phyloP scores from a whole-genome alignment of 805 yeast species.

The Allodekkera sacchari region DNA sequence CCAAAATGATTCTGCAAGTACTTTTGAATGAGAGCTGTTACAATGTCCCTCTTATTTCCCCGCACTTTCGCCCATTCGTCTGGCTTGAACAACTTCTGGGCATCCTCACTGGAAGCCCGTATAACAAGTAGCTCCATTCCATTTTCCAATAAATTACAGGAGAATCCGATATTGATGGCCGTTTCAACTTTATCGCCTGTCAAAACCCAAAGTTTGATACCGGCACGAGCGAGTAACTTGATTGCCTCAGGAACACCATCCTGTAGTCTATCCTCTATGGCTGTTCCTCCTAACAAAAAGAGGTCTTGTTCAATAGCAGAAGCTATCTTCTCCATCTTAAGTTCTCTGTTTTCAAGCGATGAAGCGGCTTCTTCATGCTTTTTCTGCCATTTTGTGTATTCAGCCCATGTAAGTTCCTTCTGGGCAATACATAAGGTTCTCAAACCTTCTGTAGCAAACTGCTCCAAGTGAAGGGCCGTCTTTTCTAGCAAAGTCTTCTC shows the following conservation, averaged over 20 bases:
- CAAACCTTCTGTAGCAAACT: slow-evolving; percentile 75
- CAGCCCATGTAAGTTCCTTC: slow-evolving; percentile 52
- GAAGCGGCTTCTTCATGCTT: slow-evolving; percentile 60
- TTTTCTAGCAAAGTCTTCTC: slow-evolving; percentile 38
- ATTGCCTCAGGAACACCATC: slow-evolving; percentile 85
- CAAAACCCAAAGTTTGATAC: slow-evolving; percentile 77
- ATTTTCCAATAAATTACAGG: slow-evolving; percentile 67
- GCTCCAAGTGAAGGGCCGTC: slow-evolving; percentile 69
- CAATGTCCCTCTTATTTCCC: slow-evolving; percentile 23
- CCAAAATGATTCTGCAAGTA: slow-evolving; percentile 49
- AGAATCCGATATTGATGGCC: slow-evolving; percentile 80
- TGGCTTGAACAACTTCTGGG: slow-evolving; percentile 32
- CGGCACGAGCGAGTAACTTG: slow-evolving; percentile 60
- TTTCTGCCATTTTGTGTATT: slow-evolving; percentile 55
- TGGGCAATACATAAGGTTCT: slow-evolving; percentile 78
- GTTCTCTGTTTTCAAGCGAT: slow-evolving; percentile 54
- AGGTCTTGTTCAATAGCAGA: slow-evolving; percentile 64
- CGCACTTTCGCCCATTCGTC: slow-evolving; percentile 16
- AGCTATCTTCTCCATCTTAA: slow-evolving; percentile 64
- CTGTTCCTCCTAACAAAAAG: slow-evolving; percentile 70
- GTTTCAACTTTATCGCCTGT: slow-evolving; percentile 90
- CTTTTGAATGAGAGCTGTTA: slow-evolving; percentile 40
- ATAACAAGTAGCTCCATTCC: slow-evolving; percentile 70
- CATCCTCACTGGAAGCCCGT: slow-evolving; percentile 50
- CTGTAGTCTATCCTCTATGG: slow-evolving; percentile 78